These are phyloP conservation scores for Pyronema omphalodes DNA, from an alignment of 495 filamentous ascomycete genomes.

Conservation along the genomic window DNA sequence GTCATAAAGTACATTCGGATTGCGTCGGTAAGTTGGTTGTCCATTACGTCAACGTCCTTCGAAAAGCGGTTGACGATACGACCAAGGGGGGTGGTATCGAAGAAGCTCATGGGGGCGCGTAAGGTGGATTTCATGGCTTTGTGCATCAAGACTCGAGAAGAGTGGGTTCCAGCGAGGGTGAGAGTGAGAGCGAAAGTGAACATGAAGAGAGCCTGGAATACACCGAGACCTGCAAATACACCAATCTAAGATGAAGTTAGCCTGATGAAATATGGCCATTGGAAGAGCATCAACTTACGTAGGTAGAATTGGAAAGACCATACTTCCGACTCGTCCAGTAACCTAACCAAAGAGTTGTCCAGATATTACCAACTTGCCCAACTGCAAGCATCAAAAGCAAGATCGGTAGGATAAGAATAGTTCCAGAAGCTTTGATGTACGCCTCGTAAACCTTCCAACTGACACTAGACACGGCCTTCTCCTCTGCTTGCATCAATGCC, in stretches of 20 bases:
- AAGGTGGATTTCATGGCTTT: slow-evolving; percentile 65
- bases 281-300: slow-evolving; percentile 25
- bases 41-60: slow-evolving; percentile 88
- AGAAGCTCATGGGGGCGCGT: slow-evolving; percentile 81
- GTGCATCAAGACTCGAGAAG: slow-evolving; percentile 67
- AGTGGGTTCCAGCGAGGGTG: slow-evolving; percentile 59
- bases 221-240: slow-evolving; percentile 62
- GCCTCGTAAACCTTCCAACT: slow-evolving; percentile 65
- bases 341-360: slow-evolving; percentile 77
- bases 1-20: slow-evolving; percentile 90
- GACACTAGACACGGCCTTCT: slow-evolving; percentile 63
- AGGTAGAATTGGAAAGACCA: slow-evolving; percentile 42
- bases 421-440: slow-evolving; percentile 66
- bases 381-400: slow-evolving; percentile 47
- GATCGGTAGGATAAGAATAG: slow-evolving; percentile 45
- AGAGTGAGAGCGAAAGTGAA: slow-evolving; percentile 51
- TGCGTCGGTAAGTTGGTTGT: slow-evolving; percentile 75
- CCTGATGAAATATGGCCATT: not conserved
- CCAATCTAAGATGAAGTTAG: slow-evolving; percentile 37
- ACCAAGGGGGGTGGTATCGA: slow-evolving; percentile 91
- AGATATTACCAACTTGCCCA: slow-evolving; percentile 66
- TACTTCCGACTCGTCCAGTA: slow-evolving; percentile 67
- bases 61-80: slow-evolving; percentile 95
- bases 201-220: slow-evolving; percentile 53
- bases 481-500: slow-evolving; percentile 80